A percentile compares a stretch with the other conserved stretches of the same genome.
These are phyloP conservation scores for Paulownia fortunei DNA, from an alignment of 257 asterid genomes.

Conservation along the genomic window DNA sequence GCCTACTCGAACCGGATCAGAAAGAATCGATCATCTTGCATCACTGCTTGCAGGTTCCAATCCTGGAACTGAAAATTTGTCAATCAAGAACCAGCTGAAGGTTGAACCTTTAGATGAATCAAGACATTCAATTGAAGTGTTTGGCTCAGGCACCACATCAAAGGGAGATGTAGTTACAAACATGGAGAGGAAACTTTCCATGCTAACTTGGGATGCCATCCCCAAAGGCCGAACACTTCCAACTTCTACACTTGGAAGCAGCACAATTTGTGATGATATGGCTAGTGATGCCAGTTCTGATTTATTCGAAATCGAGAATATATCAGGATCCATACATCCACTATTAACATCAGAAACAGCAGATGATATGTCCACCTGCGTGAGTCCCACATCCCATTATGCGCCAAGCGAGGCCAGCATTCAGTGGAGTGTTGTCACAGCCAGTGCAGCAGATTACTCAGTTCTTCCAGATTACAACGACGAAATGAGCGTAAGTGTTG, in stretches of 20 bases:
- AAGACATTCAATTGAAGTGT: slow-evolving; percentile 68
- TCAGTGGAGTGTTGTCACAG: slow-evolving; percentile 85
- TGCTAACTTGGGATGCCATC: slow-evolving; percentile 90
- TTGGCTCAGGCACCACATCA: slow-evolving; percentile 46
- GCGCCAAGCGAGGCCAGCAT: slow-evolving; percentile 86
- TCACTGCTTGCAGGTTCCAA: neutral
- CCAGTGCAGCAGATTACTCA: slow-evolving; percentile 71
- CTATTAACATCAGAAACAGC: slow-evolving; percentile 20
- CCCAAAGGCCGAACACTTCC: slow-evolving; percentile 46
- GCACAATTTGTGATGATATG: slow-evolving; percentile 59
- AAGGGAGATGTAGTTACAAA: slow-evolving; percentile 55
- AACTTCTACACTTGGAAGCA: slow-evolving; percentile 37
- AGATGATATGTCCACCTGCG: slow-evolving; percentile 43
- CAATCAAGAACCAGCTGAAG: slow-evolving; percentile 15
- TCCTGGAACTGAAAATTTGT: neutral
- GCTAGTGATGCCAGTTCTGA: slow-evolving; percentile 89
- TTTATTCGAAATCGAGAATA: slow-evolving; percentile 77
- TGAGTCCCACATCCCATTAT: slow-evolving; percentile 55
- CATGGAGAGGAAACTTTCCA: slow-evolving; percentile 75
- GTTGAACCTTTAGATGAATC: slow-evolving; percentile 37
- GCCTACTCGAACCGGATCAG: slow-evolving; percentile 40
- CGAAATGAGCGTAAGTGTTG: slow-evolving; percentile 38
- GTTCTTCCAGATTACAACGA: slow-evolving; percentile 55
- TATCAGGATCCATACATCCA: slow-evolving; percentile 48
- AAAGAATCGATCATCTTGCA: slow-evolving; percentile 27